Conservation (phyloP, 441 rosid species). For the Lagerstroemia fauriei region DNA sequence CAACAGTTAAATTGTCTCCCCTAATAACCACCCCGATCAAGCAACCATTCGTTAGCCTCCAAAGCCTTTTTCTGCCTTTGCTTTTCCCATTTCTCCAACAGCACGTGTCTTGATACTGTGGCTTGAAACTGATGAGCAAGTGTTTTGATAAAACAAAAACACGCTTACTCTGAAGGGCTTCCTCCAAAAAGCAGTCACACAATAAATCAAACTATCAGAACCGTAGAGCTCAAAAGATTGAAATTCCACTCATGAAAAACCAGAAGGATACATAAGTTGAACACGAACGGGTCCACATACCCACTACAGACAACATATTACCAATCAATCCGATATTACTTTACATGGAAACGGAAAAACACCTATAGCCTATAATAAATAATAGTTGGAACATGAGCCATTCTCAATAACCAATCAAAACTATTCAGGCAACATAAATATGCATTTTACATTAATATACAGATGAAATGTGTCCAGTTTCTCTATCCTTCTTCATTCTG, state of each 20-base stretch:
- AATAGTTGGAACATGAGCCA: no score
- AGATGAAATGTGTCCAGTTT: no score
- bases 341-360: no score
- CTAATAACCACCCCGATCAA: background rate
- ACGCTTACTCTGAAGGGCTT: constrained; percentile 60
- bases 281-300: no score
- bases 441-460: no score
- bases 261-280: background rate
- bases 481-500: no score
- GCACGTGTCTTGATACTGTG: background rate
- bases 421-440: no score
- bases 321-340: no score
- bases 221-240: background rate
- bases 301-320: no score
- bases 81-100: constrained; percentile 74
- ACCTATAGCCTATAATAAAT: no score
- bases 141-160: background rate
- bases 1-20: background rate
- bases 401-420: no score
- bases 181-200: constrained; percentile 62
- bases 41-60: background rate
- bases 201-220: constrained; percentile 40
- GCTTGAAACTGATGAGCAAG: background rate
- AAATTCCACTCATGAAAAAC: background rate
- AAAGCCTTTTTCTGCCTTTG: constrained; percentile 60